Percentiles rank a stretch among this genome's conserved stretches.
Conservation (phyloP, 2,329 filamentous ascomycete genomes). For the Penicillium expansum region DNA sequence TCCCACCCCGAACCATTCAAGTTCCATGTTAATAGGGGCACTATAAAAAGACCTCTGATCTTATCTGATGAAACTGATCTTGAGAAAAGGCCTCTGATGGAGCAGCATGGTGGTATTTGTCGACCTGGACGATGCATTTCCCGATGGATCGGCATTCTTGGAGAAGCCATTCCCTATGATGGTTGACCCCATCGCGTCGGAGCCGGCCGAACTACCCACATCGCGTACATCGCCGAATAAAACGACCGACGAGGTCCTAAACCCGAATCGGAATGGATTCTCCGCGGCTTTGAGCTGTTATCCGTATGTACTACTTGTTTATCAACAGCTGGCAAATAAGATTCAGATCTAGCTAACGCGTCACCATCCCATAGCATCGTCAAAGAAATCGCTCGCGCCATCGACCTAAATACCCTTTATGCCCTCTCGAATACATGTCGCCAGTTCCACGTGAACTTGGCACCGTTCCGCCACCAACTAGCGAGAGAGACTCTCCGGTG, state of each 20-base stretch:
- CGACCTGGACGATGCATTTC: conserved; percentile 43
- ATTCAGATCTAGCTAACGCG: conserved; percentile 17
- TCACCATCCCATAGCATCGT: conserved; percentile 61
- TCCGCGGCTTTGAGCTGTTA: conserved; percentile 49
- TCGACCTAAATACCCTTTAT: conserved; percentile 86
- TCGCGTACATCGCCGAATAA: conserved; percentile 13
- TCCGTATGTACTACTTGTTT: conserved; percentile 41
- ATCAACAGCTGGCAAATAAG: conserved; percentile 3
- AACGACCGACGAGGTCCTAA: neutral
- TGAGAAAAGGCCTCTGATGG: conserved; percentile 19
- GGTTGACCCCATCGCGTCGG: conserved; percentile 13
- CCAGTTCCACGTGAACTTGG: conserved; percentile 70
- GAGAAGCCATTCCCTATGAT: conserved; percentile 23
- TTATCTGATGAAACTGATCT: conserved; percentile 27
- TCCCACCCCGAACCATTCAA: conserved; percentile 15
- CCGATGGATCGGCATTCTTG: conserved; percentile 20
- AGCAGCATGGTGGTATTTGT: conserved; percentile 50
- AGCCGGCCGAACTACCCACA: conserved; percentile 10
- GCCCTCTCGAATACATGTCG: conserved; percentile 79
- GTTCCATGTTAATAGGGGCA: neutral
- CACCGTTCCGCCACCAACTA: conserved; percentile 74
- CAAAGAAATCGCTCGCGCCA: conserved; percentile 67
- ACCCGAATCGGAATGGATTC: conserved; percentile 35
- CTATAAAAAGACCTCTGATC: conserved; percentile 8
- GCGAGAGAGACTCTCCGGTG: conserved; percentile 76